A percentile compares a stretch with the other conserved stretches of the same genome.
Evolutionary conservation across 140 eudicot genomes (phyloP).

Genomic region (Oenanthe javanica): DNA sequence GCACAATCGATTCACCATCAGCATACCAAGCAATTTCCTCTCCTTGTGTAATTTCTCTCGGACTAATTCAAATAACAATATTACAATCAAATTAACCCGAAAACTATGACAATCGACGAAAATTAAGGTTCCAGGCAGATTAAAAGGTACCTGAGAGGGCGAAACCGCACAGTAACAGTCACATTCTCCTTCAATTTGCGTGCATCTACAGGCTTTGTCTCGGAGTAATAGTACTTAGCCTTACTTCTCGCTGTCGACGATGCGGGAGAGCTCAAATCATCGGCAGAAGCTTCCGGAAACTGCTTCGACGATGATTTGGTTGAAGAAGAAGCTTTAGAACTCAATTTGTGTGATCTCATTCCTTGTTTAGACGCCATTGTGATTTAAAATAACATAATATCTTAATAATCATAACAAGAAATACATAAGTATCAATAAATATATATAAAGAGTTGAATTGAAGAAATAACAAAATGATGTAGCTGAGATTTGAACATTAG

Average conservation of each 20-base stretch:
- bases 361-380: slow-evolving; percentile 59
- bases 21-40: slow-evolving; percentile 99
- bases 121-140: background rate
- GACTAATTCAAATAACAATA: slow-evolving; percentile 33
- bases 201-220: slow-evolving; percentile 37
- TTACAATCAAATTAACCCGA: slow-evolving; percentile 12
- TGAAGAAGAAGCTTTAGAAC: slow-evolving; percentile 45
- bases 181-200: slow-evolving; percentile 92
- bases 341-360: slow-evolving; percentile 32
- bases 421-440: background rate
- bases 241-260: slow-evolving; percentile 49
- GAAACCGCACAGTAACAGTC: slow-evolving; percentile 92
- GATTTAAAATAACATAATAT: background rate
- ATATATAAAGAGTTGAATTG: too few relatives aligned
- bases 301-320: slow-evolving; percentile 65
- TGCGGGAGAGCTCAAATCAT: slow-evolving; percentile 50
- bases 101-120: slow-evolving; percentile 1
- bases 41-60: slow-evolving; percentile 89
- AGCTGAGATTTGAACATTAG: background rate
- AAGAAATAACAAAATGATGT: background rate
- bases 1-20: slow-evolving; percentile 87
- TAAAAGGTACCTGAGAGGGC: slow-evolving; percentile 74
- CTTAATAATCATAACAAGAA: background rate
- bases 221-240: slow-evolving; percentile 40
- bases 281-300: slow-evolving; percentile 46